These are phyloP conservation scores for Pseudocercospora fijiensis DNA, from an alignment of 2,329 filamentous ascomycete genomes.

Conservation along the genomic window DNA sequence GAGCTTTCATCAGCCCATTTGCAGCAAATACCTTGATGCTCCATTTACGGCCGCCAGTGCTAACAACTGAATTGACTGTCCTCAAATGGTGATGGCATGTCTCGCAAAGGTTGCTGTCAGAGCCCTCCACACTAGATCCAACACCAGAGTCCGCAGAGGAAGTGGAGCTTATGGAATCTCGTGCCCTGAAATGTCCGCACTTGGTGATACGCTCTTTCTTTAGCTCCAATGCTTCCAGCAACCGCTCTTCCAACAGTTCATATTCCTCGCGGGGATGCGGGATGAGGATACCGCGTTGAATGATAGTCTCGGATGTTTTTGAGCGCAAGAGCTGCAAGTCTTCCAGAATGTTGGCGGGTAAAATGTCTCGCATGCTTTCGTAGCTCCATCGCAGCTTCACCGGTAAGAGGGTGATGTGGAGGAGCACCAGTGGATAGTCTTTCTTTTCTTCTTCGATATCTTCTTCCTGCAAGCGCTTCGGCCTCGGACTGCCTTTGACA, in stretches of 20 bases:
- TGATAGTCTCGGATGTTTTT: constrained; percentile 69
- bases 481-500: constrained; percentile 56
- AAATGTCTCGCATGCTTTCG: constrained; percentile 50
- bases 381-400: constrained; percentile 62
- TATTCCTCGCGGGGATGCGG: constrained; percentile 79
- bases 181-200: constrained; percentile 72
- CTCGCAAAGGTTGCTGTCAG: constrained; percentile 31
- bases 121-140: constrained; percentile 30
- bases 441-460: constrained; percentile 20
- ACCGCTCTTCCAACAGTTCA: constrained; percentile 73
- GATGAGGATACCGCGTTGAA: constrained; percentile 70
- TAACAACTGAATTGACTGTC: constrained; percentile 38
- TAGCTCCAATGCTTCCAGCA: constrained; percentile 72
- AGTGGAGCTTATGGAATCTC: constrained; percentile 53
- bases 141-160: constrained; percentile 39
- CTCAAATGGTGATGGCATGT: constrained; percentile 42
- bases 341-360: constrained; percentile 54
- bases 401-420: constrained; percentile 75
- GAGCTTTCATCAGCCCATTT: constrained; percentile 88
- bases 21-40: constrained; percentile 88
- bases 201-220: constrained; percentile 68
- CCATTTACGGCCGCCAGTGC: constrained; percentile 58
- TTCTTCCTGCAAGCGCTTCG: constrained; percentile 17
- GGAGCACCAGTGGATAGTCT: constrained; percentile 65
- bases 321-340: constrained; percentile 68